Conservation (phyloP, 352 stramenopile species). For the Globisporangium uncinulatum region DNA sequence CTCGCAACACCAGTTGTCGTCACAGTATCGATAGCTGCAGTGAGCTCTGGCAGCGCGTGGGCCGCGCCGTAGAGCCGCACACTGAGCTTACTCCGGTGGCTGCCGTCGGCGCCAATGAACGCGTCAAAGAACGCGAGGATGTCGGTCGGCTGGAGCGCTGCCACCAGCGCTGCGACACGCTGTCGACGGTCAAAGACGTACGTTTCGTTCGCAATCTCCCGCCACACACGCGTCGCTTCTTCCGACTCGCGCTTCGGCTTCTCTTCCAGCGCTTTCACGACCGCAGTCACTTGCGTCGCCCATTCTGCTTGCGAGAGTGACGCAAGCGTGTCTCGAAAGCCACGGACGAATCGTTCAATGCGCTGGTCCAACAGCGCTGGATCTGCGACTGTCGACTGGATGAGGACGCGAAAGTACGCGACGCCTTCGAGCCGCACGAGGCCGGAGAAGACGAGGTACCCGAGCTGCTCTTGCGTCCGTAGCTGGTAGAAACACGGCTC, state of each 20-base stretch:
- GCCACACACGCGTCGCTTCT: slow-evolving; percentile 45
- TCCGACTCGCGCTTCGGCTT: slow-evolving; percentile 60
- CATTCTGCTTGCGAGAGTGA: slow-evolving; percentile 23
- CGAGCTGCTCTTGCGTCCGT: slow-evolving; percentile 62
- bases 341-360: slow-evolving; percentile 55
- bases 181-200: slow-evolving; percentile 65
- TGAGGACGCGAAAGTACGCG: slow-evolving; percentile 63
- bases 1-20: not conserved
- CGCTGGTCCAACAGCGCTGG: slow-evolving; percentile 61
- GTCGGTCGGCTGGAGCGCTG: slow-evolving; percentile 35
- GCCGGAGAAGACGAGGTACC: slow-evolving; percentile 65
- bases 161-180: slow-evolving; percentile 44
- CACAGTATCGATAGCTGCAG: not conserved
- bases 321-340: slow-evolving; percentile 28
- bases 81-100: slow-evolving; percentile 42
- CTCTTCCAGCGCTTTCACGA: slow-evolving; percentile 60
- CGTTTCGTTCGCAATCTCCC: slow-evolving; percentile 57
- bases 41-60: slow-evolving; percentile 36
- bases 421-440: slow-evolving; percentile 35
- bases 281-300: slow-evolving; percentile 53
- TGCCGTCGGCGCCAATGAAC: slow-evolving; percentile 22
- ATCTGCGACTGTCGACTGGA: slow-evolving; percentile 70
- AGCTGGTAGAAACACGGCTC: slow-evolving; percentile 61
- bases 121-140: slow-evolving; percentile 68
- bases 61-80: slow-evolving; percentile 51